These are phyloP conservation scores for Strobilomyces echinocephalus DNA, from an alignment of 768 basidiomycete genomes.

Conservation along the genomic window DNA sequence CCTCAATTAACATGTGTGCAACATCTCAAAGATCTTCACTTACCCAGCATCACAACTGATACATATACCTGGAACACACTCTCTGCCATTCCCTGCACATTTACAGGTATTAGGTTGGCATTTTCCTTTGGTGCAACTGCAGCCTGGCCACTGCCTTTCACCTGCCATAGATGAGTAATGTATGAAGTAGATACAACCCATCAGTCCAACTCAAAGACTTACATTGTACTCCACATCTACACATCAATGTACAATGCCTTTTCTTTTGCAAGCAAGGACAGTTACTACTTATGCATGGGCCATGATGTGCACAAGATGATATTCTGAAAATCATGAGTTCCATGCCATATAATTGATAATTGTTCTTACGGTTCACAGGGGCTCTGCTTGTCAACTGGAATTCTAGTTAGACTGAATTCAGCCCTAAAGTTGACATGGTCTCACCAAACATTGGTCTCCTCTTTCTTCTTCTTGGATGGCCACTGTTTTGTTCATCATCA, in stretches of 20 bases:
- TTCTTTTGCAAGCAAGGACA: conserved; percentile 40
- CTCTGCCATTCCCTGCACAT: conserved; percentile 34
- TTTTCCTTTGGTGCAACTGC: conserved; percentile 27
- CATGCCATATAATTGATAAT: neutral
- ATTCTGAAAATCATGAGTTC: conserved; percentile 17
- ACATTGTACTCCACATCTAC: conserved; percentile 45
- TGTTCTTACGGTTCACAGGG: conserved; percentile 11
- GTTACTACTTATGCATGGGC: conserved; percentile 37
- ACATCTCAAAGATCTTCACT: neutral
- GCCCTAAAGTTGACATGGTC: neutral
- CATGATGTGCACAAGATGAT: conserved; percentile 43
- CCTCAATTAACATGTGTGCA: neutral
- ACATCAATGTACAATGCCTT: conserved; percentile 44
- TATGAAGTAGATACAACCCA: neutral
- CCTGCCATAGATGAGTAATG: conserved; percentile 2
- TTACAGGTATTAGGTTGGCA: conserved; percentile 27
- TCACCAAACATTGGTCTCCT: conserved; percentile 17
- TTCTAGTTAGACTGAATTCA: neutral
- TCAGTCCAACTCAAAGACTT: conserved; percentile 10
- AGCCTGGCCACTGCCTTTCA: conserved; percentile 14
- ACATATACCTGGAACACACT: conserved; percentile 55
- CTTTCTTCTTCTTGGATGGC: neutral
- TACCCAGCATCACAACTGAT: conserved; percentile 40
- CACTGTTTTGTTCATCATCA: neutral
- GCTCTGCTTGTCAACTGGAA: neutral